A percentile compares a stretch with the other conserved stretches of the same genome.
Evolutionary conservation across 1,139 yeast genomes (phyloP).

Genomic region (Pichia sp.): DNA sequence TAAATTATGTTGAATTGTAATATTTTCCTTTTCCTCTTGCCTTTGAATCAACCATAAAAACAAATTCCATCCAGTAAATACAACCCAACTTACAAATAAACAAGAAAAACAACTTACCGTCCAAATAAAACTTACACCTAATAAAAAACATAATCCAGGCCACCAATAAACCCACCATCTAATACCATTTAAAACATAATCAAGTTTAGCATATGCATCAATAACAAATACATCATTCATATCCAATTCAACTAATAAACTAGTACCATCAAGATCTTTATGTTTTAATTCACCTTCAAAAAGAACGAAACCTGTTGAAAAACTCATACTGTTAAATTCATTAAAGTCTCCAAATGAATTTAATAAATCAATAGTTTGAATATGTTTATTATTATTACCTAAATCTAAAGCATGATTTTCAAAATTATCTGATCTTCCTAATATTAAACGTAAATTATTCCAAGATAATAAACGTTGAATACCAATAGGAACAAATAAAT

Average conservation of each 20-base stretch:
- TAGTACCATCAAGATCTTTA: constrained; percentile 8
- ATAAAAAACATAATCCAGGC: constrained; percentile 18
- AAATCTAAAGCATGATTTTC: background rate
- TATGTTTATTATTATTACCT: background rate
- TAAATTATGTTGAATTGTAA: constrained; percentile 2
- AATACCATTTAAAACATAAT: constrained; percentile 15
- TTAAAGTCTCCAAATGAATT: constrained; percentile 7
- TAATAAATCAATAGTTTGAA: constrained; percentile 7
- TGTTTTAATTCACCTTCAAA: constrained; percentile 9
- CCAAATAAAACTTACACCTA: constrained; percentile 17
- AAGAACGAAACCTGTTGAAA: constrained; percentile 11
- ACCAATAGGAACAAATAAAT: constrained; percentile 14
- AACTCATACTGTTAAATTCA: background rate
- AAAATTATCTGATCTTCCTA: constrained; percentile 8
- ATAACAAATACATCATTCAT: constrained; percentile 11
- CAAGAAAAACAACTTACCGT: constrained; percentile 7
- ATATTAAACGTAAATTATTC: constrained; percentile 3
- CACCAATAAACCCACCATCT: constrained; percentile 20
- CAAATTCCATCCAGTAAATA: constrained; percentile 1
- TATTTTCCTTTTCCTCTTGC: background rate
- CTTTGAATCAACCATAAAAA: background rate
- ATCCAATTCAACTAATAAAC: constrained; percentile 16
- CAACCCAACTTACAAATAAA: constrained; percentile 12
- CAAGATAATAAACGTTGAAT: constrained; percentile 8
- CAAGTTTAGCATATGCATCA: constrained; percentile 12